These are phyloP conservation scores for Neonectria ditissima DNA, from an alignment of 2,329 filamentous ascomycete species.

Conservation along the genomic window DNA sequence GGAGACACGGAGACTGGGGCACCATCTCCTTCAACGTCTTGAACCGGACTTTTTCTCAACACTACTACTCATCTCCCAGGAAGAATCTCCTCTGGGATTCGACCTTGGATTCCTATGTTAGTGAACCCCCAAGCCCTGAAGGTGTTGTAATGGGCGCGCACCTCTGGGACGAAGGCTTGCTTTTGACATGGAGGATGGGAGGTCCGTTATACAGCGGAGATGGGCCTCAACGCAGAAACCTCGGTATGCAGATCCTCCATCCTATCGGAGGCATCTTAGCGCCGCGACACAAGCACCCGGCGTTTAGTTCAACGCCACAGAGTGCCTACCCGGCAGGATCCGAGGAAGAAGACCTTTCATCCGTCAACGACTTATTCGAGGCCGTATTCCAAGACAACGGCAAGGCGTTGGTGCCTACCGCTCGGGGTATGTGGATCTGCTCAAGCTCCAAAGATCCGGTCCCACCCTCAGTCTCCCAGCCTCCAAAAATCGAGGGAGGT, in stretches of 20 bases:
- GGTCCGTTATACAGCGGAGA: not conserved
- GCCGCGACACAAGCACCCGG: not conserved
- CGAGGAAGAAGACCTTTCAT: not conserved
- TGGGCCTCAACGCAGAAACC: not conserved
- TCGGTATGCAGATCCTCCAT: constrained; percentile 21
- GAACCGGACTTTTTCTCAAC: constrained; percentile 27
- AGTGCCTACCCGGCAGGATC: not conserved
- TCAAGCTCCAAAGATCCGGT: not conserved
- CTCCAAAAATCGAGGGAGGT: not conserved
- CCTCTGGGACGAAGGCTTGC: constrained; percentile 33
- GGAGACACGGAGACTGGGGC: constrained; percentile 28
- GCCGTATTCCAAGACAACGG: constrained; percentile 34
- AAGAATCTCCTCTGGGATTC: constrained; percentile 24
- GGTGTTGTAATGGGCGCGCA: constrained; percentile 8
- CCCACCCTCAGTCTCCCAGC: not conserved
- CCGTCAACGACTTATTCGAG: not conserved
- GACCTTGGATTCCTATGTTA: not conserved
- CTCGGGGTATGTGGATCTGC: constrained; percentile 24
- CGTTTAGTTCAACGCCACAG: constrained; percentile 11
- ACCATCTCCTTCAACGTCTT: constrained; percentile 36
- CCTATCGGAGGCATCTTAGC: constrained; percentile 2
- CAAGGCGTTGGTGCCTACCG: constrained; percentile 29
- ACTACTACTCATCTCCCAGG: constrained; percentile 23
- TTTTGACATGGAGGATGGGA: constrained; percentile 12
- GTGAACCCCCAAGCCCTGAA: not conserved